These are phyloP conservation scores for Passalora sequoiae DNA, from an alignment of 2,329 filamentous ascomycete species.

Conservation along the genomic window DNA sequence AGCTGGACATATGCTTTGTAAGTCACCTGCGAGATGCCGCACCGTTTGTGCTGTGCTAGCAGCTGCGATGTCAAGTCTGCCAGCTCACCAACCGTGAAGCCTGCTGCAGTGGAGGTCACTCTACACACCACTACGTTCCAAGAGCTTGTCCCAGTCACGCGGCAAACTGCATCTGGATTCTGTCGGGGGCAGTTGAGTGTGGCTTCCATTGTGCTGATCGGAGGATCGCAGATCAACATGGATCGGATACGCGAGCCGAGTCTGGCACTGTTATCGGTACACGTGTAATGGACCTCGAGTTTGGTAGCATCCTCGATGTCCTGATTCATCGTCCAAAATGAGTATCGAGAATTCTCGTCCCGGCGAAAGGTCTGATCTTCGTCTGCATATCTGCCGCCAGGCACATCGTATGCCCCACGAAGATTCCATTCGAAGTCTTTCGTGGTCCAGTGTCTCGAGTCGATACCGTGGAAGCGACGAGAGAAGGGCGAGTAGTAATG, in stretches of 20 bases:
- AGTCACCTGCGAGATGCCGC: neutral
- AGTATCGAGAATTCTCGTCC: neutral
- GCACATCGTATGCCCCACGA: neutral
- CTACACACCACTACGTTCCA: too few species aligned
- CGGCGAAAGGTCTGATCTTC: neutral
- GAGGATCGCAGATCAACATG: neutral
- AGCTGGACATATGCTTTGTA: neutral
- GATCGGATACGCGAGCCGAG: neutral
- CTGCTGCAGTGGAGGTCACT: too few species aligned
- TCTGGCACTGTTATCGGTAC: neutral
- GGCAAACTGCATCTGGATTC: neutral
- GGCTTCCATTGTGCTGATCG: neutral
- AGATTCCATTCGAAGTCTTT: neutral
- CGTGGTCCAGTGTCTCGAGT: neutral
- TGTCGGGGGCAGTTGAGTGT: neutral
- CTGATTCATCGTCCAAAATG: neutral
- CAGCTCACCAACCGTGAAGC: neutral
- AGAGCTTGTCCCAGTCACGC: neutral
- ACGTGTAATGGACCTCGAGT: neutral
- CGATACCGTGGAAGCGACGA: too few species aligned
- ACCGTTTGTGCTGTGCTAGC: neutral
- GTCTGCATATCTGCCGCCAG: neutral
- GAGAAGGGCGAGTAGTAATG: neutral
- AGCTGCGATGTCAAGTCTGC: neutral
- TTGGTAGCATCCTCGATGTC: neutral